These are phyloP conservation scores for Vitis hybrid DNA, from an alignment of 177 flowering plant genomes.

Conservation along the genomic window DNA sequence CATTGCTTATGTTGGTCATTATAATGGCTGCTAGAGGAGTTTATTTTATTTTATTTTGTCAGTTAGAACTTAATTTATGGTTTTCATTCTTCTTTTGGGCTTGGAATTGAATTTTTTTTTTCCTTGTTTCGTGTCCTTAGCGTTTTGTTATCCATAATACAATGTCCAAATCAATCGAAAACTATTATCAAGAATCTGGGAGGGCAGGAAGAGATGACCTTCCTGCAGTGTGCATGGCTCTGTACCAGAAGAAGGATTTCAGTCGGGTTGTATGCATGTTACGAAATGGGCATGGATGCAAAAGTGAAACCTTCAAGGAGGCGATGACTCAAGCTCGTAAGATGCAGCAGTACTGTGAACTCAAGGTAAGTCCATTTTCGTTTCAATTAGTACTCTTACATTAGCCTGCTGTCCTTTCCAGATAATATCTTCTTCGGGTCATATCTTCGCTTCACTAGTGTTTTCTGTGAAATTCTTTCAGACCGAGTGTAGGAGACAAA, in stretches of 20 bases:
- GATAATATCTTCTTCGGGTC: too few relatives aligned
- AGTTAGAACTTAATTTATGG: too few relatives aligned
- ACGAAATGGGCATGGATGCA: slow-evolving; percentile 62
- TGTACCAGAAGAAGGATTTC: slow-evolving; percentile 97
- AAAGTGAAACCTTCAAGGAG: slow-evolving; percentile 60
- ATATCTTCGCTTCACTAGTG: too few relatives aligned
- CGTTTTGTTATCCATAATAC: slow-evolving; percentile 94
- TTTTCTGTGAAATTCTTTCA: slow-evolving; percentile 23
- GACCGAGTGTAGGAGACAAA: slow-evolving; percentile 78
- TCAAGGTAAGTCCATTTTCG: slow-evolving; percentile 47
- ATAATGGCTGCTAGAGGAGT: too few relatives aligned
- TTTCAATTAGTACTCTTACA: background rate
- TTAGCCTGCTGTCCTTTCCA: background rate
- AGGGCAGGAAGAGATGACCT: slow-evolving; percentile 93
- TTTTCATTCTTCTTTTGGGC: background rate
- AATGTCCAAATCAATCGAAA: slow-evolving; percentile 94
- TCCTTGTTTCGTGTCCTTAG: slow-evolving; percentile 34
- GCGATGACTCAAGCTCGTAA: slow-evolving; percentile 83
- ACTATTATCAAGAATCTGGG: slow-evolving; percentile 98
- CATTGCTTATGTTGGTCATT: too few relatives aligned
- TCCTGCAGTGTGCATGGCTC: slow-evolving; percentile 67
- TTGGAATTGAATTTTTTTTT: background rate
- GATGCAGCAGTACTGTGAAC: slow-evolving; percentile 91
- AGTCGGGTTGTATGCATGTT: slow-evolving; percentile 94
- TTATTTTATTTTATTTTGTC: background rate